Conservation (phyloP, 768 basidiomycete genomes). For the Russula brevipes region DNA sequence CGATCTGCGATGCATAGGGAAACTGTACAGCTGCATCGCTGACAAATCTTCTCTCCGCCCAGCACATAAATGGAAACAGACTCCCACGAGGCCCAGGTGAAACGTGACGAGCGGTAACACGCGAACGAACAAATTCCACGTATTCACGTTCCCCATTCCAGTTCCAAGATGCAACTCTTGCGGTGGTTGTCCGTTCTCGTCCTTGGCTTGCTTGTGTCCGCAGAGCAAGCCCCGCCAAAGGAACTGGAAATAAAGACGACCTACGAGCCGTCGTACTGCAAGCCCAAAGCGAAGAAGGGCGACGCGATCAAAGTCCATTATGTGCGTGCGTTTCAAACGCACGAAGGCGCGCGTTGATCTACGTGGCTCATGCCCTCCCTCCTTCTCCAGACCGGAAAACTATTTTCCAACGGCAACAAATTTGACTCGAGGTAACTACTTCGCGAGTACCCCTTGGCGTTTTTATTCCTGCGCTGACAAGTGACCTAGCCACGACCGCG, state of each 20-base stretch:
- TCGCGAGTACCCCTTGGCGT: background rate
- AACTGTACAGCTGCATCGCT: slow-evolving; percentile 8
- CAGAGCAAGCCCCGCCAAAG: slow-evolving; percentile 41
- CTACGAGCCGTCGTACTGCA: slow-evolving; percentile 52
- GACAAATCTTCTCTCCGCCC: background rate
- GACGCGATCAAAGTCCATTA: slow-evolving; percentile 75
- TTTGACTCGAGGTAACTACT: slow-evolving; percentile 90
- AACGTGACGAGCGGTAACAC: background rate
- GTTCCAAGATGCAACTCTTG: slow-evolving; percentile 54
- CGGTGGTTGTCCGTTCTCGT: slow-evolving; percentile 44
- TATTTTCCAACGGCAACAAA: slow-evolving; percentile 69
- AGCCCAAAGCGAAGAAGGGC: slow-evolving; percentile 49
- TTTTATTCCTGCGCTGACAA: background rate
- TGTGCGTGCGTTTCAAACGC: slow-evolving; percentile 42
- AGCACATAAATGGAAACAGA: background rate
- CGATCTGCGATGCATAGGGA: background rate
- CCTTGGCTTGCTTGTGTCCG: slow-evolving; percentile 44
- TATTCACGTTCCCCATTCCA: slow-evolving; percentile 13
- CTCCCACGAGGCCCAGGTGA: background rate
- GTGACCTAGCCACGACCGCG: slow-evolving; percentile 57
- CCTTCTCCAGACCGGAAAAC: slow-evolving; percentile 63
- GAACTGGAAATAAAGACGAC: slow-evolving; percentile 62
- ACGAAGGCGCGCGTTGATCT: too few relatives aligned
- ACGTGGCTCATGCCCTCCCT: background rate
- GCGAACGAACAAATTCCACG: too few relatives aligned